Percentiles rank a stretch among this genome's conserved stretches.
phyloP scores from a whole-genome alignment of 164 flowering plant species.

The Berberis vulgaris region DNA sequence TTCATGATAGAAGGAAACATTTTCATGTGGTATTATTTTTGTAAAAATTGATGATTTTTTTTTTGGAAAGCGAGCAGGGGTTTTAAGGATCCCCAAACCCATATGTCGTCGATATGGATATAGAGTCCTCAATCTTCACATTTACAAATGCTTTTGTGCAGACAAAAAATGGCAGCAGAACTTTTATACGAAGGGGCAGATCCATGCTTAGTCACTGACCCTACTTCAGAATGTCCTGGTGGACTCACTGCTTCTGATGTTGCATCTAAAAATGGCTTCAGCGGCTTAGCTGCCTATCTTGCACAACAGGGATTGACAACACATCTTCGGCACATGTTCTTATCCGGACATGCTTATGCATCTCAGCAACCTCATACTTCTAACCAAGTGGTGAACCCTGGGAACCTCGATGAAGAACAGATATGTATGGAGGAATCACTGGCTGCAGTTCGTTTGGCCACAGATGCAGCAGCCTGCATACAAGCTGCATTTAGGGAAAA shows the following conservation, averaged over 20 bases:
- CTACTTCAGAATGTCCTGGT: slow-evolving; percentile 60
- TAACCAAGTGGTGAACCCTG: slow-evolving; percentile 15
- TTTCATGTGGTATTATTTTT: too few relatives aligned
- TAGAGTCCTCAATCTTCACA: too few relatives aligned
- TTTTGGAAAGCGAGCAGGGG: too few relatives aligned
- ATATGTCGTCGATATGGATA: too few relatives aligned
- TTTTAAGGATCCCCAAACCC: too few relatives aligned
- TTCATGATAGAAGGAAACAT: too few relatives aligned
- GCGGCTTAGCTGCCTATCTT: slow-evolving; percentile 91
- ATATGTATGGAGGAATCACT: slow-evolving; percentile 59
- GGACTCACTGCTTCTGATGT: slow-evolving; percentile 82
- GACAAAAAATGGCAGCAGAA: slow-evolving; percentile 53
- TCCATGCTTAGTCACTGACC: slow-evolving; percentile 76
- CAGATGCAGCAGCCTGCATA: slow-evolving; percentile 94
- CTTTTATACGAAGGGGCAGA: slow-evolving; percentile 71
- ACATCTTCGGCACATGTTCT: slow-evolving; percentile 65
- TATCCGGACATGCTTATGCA: slow-evolving; percentile 76
- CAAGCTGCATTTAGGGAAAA: slow-evolving; percentile 81
- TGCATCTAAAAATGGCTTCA: slow-evolving; percentile 53
- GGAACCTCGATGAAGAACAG: slow-evolving; percentile 55
- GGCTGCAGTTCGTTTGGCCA: slow-evolving; percentile 80
- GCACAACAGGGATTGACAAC: slow-evolving; percentile 69
- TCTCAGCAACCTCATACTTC: slow-evolving; percentile 34
- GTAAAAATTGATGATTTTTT: too few relatives aligned
- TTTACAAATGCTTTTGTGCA: too few relatives aligned